Conservation (phyloP, 352 stramenopile genomes). For the Elongisporangium anandrum region DNA sequence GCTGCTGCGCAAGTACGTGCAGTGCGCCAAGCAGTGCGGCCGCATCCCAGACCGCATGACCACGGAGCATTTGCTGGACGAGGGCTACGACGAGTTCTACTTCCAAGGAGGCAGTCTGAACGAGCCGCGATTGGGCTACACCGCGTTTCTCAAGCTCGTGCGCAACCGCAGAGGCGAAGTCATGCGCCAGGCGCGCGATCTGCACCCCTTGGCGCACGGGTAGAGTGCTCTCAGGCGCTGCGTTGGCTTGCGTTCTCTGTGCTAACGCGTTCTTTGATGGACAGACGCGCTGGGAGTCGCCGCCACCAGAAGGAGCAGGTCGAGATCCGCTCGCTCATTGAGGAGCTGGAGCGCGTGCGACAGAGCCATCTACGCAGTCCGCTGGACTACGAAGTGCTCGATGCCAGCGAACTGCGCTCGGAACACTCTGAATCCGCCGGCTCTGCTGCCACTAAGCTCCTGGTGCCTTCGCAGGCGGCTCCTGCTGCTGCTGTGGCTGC, state of each 20-base stretch:
- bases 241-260: neutral
- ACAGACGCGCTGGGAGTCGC: constrained; percentile 10
- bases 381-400: constrained; percentile 19
- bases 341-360: constrained; percentile 51
- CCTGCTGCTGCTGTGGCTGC: neutral
- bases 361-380: constrained; percentile 12
- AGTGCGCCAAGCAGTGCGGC: constrained; percentile 43
- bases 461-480: neutral
- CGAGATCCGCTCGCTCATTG: constrained; percentile 51
- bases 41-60: constrained; percentile 35
- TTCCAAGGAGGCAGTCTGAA: constrained; percentile 52
- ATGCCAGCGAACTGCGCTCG: constrained; percentile 3
- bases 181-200: constrained; percentile 15
- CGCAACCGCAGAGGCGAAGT: constrained; percentile 60
- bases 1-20: constrained; percentile 56
- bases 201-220: constrained; percentile 10
- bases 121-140: constrained; percentile 50
- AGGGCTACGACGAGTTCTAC: constrained; percentile 70
- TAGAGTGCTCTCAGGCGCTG: constrained; percentile 6
- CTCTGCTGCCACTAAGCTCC: constrained; percentile 16
- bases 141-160: constrained; percentile 62
- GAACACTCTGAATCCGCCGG: constrained; percentile 7
- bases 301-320: constrained; percentile 37
- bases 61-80: constrained; percentile 60
- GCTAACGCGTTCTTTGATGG: constrained; percentile 1